Percentiles rank a stretch among this genome's conserved stretches.
Conservation (phyloP, 2,329 filamentous ascomycete genomes). For the Xylariales sp. region DNA sequence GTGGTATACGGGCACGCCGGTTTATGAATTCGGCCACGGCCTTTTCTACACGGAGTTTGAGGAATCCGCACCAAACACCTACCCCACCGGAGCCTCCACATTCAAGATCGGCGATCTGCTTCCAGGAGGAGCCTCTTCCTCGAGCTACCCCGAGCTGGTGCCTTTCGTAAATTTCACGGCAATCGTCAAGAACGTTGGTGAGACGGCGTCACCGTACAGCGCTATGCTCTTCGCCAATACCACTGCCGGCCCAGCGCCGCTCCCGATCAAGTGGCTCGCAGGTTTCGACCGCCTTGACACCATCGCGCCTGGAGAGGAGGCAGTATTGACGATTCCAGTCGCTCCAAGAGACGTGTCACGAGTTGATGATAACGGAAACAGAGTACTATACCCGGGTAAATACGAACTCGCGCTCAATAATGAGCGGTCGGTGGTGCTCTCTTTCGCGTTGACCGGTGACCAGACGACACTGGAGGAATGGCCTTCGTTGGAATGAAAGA, state of each 20-base stretch:
- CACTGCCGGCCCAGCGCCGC: conserved; percentile 32
- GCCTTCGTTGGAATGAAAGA: too few species aligned
- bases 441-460: conserved; percentile 36
- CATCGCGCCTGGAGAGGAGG: conserved; percentile 15
- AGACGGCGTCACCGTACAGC: conserved; percentile 32
- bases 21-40: conserved; percentile 37
- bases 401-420: conserved; percentile 36
- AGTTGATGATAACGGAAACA: conserved; percentile 37
- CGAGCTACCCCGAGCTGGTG: conserved; percentile 29
- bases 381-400: conserved; percentile 39
- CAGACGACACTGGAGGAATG: conserved; percentile 25
- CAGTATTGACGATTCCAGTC: conserved; percentile 30
- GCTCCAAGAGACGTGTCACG: conserved; percentile 39
- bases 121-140: conserved; percentile 20
- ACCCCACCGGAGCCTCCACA: neutral
- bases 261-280: conserved; percentile 39
- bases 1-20: conserved; percentile 41
- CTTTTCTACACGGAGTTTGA: conserved; percentile 44
- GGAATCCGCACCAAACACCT: neutral
- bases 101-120: conserved; percentile 30
- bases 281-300: conserved; percentile 33
- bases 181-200: conserved; percentile 34
- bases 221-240: conserved; percentile 37
- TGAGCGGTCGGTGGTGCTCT: conserved; percentile 27
- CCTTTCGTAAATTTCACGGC: conserved; percentile 32